These are phyloP conservation scores for Helichrysum umbraculigerum DNA, from an alignment of 129 eudicot species.

Conservation along the genomic window DNA sequence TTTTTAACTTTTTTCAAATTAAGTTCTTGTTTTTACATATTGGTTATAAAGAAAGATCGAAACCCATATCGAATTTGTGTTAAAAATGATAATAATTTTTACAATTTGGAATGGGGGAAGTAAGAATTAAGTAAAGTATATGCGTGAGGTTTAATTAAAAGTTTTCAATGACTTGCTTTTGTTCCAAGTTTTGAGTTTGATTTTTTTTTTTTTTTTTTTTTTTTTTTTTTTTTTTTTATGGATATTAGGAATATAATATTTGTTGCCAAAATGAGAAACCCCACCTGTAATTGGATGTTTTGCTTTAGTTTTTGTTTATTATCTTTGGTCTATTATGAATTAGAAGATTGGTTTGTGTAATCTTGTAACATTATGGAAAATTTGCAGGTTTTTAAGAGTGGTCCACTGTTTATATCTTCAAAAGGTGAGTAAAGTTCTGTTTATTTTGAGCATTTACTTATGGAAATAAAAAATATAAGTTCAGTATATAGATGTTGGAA, in stretches of 20 bases:
- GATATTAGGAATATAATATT: constrained; percentile 14
- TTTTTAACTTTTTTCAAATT: not conserved
- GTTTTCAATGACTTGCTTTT: constrained; percentile 33
- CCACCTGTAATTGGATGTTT: constrained; percentile 11
- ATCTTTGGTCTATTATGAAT: constrained; percentile 2
- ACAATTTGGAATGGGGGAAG: constrained; percentile 23
- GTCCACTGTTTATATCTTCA: constrained; percentile 92
- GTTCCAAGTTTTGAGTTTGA: constrained; percentile 25
- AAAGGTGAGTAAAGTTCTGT: constrained; percentile 60
- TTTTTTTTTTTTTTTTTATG: not conserved
- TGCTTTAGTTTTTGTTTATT: constrained; percentile 19
- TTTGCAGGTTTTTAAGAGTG: constrained; percentile 90
- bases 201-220: constrained; percentile 7
- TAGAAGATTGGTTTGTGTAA: not conserved
- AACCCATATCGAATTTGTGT: not conserved
- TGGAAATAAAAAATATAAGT: not conserved
- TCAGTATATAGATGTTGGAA: not conserved
- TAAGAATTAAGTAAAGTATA: constrained; percentile 37
- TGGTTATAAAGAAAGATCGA: constrained; percentile 7
- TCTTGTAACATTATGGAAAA: constrained; percentile 13
- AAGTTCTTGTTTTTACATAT: not conserved
- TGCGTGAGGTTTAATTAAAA: constrained; percentile 38
- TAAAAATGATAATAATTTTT: constrained; percentile 5
- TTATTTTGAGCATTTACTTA: not conserved
- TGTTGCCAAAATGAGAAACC: constrained; percentile 7